Evolutionary conservation across 2,329 filamentous ascomycete genomes (phyloP), one percentile per base, ranked within the genome.

Genomic region (Geosmithia flava): DNA sequence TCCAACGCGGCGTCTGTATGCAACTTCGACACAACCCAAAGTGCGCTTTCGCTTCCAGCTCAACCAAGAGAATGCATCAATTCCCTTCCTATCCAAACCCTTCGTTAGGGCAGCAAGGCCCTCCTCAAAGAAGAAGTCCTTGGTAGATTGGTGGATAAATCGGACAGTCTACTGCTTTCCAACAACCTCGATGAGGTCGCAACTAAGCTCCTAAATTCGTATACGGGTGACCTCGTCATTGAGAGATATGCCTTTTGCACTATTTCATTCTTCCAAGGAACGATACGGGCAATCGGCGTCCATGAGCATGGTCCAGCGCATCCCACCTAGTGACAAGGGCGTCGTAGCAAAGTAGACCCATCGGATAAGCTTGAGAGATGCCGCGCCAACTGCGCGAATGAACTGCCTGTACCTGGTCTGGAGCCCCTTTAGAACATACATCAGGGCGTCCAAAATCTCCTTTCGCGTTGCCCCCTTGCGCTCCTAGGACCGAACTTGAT

Each of bases 101-200:
- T 23, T 2, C 17, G 42, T 2, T 43, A 19, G 29, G 11, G 11
- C 11, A 11, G 29, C 29, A 30, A 19, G 17, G 16, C 41, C 41
- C 19, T 43, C 10, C 6, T 43, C 15, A 7, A 41, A 2, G 39
- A 47, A 42, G 39, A 41, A 47, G 20, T 47, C 45, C 39, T 47
- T 47, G 37, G 30, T 33, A 2, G 45, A 41, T 20, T 47, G 45
- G 45, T 47, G 45, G 30, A 47, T 47, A 1, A 47, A 20, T 19
- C 41, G 45, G 43, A 30, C 43, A 33, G 8, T 44, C 42, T 44
- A 7, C 43, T 16, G 20, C 3, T 45, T 30, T 7, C 17, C 16
- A 20, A 16, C 19, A 7, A 30, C 27, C 20, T 42, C 45, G 16
- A 27, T 20, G 13, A 47, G 39, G 17, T 33, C 39, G 19, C 20